phyloP scores from a whole-genome alignment of 768 basidiomycete species.

The Boletus tylopilopsis region DNA sequence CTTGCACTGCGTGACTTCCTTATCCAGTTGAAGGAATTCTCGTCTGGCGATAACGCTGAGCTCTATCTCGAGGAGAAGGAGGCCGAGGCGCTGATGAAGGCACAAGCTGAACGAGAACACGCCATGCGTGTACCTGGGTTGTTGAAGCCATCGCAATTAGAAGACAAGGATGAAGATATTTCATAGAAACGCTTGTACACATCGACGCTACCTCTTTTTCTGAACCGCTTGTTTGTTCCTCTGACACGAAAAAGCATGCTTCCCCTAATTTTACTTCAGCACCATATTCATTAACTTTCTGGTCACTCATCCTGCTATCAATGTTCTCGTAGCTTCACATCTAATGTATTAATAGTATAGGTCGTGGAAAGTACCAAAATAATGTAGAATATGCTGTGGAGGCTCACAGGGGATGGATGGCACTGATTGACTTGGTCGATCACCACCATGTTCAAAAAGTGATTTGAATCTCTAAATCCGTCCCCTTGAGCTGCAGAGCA shows the following conservation, averaged over 20 bases:
- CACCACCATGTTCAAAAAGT: conserved; percentile 77
- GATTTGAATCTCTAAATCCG: too few species aligned
- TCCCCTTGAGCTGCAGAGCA: conserved; percentile 1
- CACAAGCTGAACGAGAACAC: conserved; percentile 78
- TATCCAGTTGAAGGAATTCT: conserved; percentile 96
- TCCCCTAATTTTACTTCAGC: conserved; percentile 15
- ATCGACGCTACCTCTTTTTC: conserved; percentile 26
- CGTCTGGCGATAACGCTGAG: conserved; percentile 85
- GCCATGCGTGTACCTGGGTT: conserved; percentile 97
- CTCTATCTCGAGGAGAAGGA: conserved; percentile 95
- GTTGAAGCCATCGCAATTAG: conserved; percentile 92
- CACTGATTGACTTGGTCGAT: neutral
- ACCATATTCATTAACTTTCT: conserved; percentile 25
- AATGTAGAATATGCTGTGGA: conserved; percentile 22
- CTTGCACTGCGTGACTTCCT: conserved; percentile 94
- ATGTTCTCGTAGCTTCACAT: conserved; percentile 30
- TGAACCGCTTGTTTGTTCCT: conserved; percentile 27
- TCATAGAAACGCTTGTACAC: conserved; percentile 30
- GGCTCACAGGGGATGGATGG: conserved; percentile 3
- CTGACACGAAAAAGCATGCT: conserved; percentile 26
- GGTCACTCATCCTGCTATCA: conserved; percentile 30
- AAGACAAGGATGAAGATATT: conserved; percentile 89
- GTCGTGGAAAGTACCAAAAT: conserved; percentile 27
- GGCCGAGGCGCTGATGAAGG: conserved; percentile 71
- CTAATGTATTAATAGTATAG: conserved; percentile 38